Percentiles rank a stretch among this genome's conserved stretches.
Evolutionary conservation across 2,329 filamentous ascomycete genomes (phyloP).

Genomic region (Botrytis porri): DNA sequence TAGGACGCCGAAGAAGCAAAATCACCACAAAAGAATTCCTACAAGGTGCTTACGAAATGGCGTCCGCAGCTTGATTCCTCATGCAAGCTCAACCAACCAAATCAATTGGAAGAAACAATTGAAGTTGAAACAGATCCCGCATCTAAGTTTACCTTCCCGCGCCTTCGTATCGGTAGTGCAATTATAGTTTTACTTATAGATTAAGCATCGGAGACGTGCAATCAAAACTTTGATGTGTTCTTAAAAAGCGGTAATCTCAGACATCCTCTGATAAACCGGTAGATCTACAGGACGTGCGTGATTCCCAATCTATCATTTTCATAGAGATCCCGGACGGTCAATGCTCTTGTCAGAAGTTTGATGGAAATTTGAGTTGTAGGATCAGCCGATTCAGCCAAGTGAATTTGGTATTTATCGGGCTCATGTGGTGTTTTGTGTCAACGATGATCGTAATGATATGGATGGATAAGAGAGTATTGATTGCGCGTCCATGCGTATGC

Average conservation of each 20-base stretch:
- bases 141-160: not conserved
- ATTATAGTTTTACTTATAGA: not conserved
- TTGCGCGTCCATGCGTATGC: conserved; percentile 9
- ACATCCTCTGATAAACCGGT: not conserved
- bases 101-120: not conserved
- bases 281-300: not conserved
- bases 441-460: not conserved
- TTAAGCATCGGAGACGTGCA: not conserved
- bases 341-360: not conserved
- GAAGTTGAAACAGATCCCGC: conserved; percentile 4
- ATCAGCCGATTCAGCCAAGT: not conserved
- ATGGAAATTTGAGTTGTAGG: not conserved
- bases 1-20: not conserved
- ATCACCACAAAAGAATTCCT: not conserved
- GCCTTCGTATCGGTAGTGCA: not conserved
- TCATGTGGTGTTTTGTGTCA: not conserved
- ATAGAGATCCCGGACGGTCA: not conserved
- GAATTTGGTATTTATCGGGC: not conserved
- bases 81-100: not conserved
- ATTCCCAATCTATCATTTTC: not conserved
- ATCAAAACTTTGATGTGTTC: not conserved
- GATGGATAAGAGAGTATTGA: conserved; percentile 12
- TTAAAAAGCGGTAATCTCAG: not conserved
- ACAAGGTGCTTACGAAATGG: not conserved
- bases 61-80: not conserved